Evolutionary conservation across 257 asterid genomes (phyloP), one percentile per base, ranked within the genome.

Genomic region (Asclepias syriaca): DNA sequence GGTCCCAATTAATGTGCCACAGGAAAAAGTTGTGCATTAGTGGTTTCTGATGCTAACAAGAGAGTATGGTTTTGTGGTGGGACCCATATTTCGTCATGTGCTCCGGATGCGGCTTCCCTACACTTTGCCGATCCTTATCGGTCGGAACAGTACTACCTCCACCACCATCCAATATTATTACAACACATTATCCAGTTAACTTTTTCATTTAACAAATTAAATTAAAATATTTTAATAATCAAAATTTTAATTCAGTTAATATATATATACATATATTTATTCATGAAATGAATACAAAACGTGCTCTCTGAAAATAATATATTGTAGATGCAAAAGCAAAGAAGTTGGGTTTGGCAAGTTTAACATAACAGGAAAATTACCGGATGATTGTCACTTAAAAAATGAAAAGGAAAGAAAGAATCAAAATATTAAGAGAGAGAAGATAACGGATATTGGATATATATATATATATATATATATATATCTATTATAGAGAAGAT

Each of bases 21-120:
- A 75, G 65, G 53, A 54, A 24, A 75, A 75, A 83, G 61, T 24
- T 22, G 77, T 70, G 76, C 14, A 3, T 84, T 77, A 88, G 89
- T 88, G 90, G 76, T 59, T 9, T 56, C 82, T 87, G 89, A 80
- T 79, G 87, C 77, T 27, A 53, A 65, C 40, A 34, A 34, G 39
- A 34, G 4, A 71, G 74, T 60, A 2, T 0, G 68, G 39, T 72
- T 51, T 63, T 50, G 68, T 34, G 84, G 85, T 64, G 75, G 78
- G 84, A 34, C 61, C 81, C 80, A 19, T 69, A 11, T 46, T 8
- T 34, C 75, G 76, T 78, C 81, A 72, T 18, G 5, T 45, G 55
- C 67, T 19, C 18, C 39, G 51, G 61, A 48, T 37, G 78, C 72
- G 71, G 81, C 84, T 49, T 50, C 63, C 65, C 27, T 67, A 48